phyloP scores from a whole-genome alignment of 495 filamentous ascomycete genomes.

The Stereocaulon alpinum region DNA sequence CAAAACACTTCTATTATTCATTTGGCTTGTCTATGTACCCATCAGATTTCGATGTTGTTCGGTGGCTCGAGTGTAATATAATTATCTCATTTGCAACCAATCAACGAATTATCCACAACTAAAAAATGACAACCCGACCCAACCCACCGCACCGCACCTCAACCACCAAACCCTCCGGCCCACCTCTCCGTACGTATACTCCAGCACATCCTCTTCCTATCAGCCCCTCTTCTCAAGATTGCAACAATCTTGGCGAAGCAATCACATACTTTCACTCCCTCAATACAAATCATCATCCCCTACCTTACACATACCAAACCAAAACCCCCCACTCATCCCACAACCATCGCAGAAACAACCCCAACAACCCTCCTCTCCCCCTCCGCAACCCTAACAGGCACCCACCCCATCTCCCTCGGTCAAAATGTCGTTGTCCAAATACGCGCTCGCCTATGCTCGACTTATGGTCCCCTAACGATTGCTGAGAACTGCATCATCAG shows the following conservation, averaged over 20 bases:
- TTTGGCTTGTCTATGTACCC: no score
- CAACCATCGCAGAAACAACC: conserved; percentile 33
- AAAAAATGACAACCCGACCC: conserved; percentile 12
- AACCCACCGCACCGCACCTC: conserved; percentile 3
- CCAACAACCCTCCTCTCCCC: conserved; percentile 50
- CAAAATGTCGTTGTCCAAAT: conserved; percentile 60
- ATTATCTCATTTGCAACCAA: no score
- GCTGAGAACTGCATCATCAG: conserved; percentile 55
- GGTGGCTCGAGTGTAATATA: no score
- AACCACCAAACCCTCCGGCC: conserved; percentile 14
- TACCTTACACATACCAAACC: no score
- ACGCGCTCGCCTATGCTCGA: conserved; percentile 49
- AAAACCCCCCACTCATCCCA: no score
- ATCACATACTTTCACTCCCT: no score
- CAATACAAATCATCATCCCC: no score
- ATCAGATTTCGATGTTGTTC: no score
- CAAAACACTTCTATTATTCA: no score
- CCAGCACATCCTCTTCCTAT: no score
- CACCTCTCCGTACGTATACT: background rate
- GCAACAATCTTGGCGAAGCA: no score
- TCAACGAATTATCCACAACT: background rate
- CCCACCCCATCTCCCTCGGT: conserved; percentile 50
- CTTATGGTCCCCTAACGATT: conserved; percentile 49
- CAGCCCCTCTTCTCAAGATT: no score
- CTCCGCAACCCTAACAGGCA: conserved; percentile 51